Percentiles rank a stretch among this genome's conserved stretches.
Evolutionary conservation across 1,284 basidiomycete species (phyloP).

Genomic region (Cystobasidium pallidum): DNA sequence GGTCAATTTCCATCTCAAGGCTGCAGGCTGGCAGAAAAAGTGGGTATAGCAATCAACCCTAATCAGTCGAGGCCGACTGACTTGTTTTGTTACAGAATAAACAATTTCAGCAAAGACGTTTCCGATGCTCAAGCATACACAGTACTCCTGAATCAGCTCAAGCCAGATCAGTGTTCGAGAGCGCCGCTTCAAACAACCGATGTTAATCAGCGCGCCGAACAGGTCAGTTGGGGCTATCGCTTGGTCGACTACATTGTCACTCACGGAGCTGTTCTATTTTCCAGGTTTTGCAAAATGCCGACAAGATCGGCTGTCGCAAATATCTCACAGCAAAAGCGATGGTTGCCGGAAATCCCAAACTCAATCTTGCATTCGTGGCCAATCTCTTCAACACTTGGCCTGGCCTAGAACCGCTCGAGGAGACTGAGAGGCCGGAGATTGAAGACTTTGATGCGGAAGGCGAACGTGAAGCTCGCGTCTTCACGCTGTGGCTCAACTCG

Average conservation of each 20-base stretch:
- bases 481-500: constrained; percentile 97
- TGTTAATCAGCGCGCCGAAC: constrained; percentile 79
- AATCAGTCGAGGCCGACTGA: background rate
- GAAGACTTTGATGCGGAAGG: constrained; percentile 99
- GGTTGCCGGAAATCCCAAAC: constrained; percentile 91
- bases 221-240: too few species aligned
- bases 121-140: constrained; percentile 97
- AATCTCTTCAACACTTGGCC: constrained; percentile 99
- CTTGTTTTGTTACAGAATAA: constrained; percentile 65
- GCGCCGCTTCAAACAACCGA: constrained; percentile 85
- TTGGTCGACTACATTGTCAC: too few species aligned
- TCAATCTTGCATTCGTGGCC: constrained; percentile 97
- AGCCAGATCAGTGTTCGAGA: constrained; percentile 90
- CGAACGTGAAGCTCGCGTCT: constrained; percentile 94
- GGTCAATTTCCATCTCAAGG: constrained; percentile 99
- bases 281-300: constrained; percentile 89
- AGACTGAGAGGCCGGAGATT: constrained; percentile 72
- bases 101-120: constrained; percentile 95
- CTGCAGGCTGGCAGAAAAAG: constrained; percentile 86
- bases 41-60: constrained; percentile 56
- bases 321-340: constrained; percentile 92
- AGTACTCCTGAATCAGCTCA: constrained; percentile 89
- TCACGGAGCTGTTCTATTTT: too few species aligned
- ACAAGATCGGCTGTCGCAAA: constrained; percentile 89
- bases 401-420: constrained; percentile 87